Evolutionary conservation across 169 alveolate species (phyloP).

Genomic region (Plasmodium chabaudi): DNA sequence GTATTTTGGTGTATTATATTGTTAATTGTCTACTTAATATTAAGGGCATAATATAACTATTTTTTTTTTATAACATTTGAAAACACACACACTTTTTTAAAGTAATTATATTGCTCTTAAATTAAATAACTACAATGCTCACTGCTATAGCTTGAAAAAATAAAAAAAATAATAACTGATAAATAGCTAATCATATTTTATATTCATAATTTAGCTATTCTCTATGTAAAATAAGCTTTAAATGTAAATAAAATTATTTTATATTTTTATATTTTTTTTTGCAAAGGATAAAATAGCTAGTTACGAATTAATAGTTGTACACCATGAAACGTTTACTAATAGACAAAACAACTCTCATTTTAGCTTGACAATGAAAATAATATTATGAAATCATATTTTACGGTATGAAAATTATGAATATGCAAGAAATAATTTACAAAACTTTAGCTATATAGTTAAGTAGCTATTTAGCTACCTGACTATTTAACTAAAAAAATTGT

Average conservation of each 20-base stretch:
- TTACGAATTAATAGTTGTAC: constrained; percentile 14
- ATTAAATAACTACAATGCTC: not conserved
- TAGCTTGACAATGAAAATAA: constrained; percentile 4
- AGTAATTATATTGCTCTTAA: not conserved
- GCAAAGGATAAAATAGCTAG: constrained; percentile 16
- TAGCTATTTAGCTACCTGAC: constrained; percentile 3
- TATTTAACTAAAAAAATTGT: constrained; percentile 8
- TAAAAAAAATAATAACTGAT: constrained; percentile 37
- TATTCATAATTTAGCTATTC: constrained; percentile 32
- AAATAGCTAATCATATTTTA: constrained; percentile 43
- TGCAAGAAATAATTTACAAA: constrained; percentile 15
- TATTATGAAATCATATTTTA: constrained; percentile 7
- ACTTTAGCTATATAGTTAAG: constrained; percentile 30
- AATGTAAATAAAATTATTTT: not conserved
- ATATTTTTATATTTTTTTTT: constrained; percentile 36
- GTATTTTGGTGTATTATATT: not conserved
- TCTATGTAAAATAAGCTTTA: constrained; percentile 10
- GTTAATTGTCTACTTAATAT: not conserved
- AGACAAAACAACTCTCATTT: constrained; percentile 15
- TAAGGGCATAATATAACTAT: constrained; percentile 12
- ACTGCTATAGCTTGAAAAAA: constrained; percentile 12
- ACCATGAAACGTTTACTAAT: constrained; percentile 28
- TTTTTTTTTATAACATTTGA: constrained; percentile 2
- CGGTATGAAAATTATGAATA: constrained; percentile 42
- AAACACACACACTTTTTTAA: not conserved